Base-by-base conservation (phyloP, 805 yeast species). In the Wickerhamomyces bovis region DNA sequence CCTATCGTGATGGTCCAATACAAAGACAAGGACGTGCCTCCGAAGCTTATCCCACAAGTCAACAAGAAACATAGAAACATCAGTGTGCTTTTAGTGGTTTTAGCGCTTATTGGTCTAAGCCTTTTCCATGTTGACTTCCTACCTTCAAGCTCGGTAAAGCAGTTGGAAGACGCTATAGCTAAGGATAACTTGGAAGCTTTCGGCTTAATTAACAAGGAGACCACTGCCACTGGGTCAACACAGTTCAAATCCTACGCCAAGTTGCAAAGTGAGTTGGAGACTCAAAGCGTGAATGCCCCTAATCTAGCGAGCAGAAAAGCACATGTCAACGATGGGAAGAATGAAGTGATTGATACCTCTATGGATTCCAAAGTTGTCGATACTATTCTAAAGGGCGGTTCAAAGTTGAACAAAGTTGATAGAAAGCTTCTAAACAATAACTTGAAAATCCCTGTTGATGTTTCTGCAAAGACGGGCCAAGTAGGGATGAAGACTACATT, bases 351-450 rank as follows among this genome's bases (percentile, higher is more conserved):
- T 35, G 56, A 54, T n/a, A 40, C 44, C 4, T 42, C 44, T 2
- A 42, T 54, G 33, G 58, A 54, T 38, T 36, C 50, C 12, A 53
- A 44, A 41, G 58, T 54, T 26, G 47, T 53, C 3, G 53, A 51
- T 11, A 39, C 53, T 5, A 54, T 53, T 16, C 38, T 39, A 1
- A 48, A 43, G 40, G 41, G 16, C 23, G 21, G 22, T 13, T 13
- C 16, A 8, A 30, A 36, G n/a, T 31, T 18, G 36, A 20, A 33
- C 12, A 33, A 36, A 33, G 50, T 44, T 8, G 42, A 38, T 18
- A 21, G 18, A 21, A 40, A 38, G 13, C 11, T 11, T 21, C 22
- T 35, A 16, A 25, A 43, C 18, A 35, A 25, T 12, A 31, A 28
- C 12, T 18, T 33, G 18, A 33, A 10, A 20, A 6, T 38, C n/a